Evolutionary conservation across 768 basidiomycete genomes (phyloP), one percentile per base, ranked within the genome.

Genomic region (Phanerodontia chrysosporium): DNA sequence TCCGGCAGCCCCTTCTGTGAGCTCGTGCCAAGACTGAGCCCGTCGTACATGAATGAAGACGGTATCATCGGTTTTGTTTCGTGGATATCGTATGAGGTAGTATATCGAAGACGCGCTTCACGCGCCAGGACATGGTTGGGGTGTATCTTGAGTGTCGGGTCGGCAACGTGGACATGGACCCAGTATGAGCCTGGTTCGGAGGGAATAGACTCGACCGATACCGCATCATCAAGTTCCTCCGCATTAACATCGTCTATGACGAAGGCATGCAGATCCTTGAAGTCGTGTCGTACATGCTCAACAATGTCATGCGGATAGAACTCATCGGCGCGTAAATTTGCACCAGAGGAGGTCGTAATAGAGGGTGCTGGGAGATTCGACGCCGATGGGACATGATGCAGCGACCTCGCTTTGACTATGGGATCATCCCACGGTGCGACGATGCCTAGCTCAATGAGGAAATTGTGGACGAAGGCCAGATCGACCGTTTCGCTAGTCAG

Each of bases 101-200:
- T 68, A 2, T 75, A 75, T 58, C 77, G 74, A 46, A 74, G 66
- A 4, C 78, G 75, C 0, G 95, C 95, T 4, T 76, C 71, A 27
- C 76, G 72, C 0, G 89, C 79, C 2, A 94, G 67, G 6, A 74
- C 64, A 69, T 95, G 88, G 1, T 78, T 78, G 0, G 89, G 90
- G 21, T 86, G 87, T 25, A 99, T 78, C 49, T 88, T 64, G 12
- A 86, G 76, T 1, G 92, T 93, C 0, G 95, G 95, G 70, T 99
- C 97, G 10, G 97, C 95, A 57, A 99, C 80, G 68, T 98, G 97
- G 25, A 89, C 78, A 65, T 98, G 95, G 12, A 96, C 69, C 96
- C 97, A 98, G 46, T 74, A 68, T 21, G 72, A 78, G 16, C 78
- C 81, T 1, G 83, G 82, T 49, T 89, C 84, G 3, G 74, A 73